Conservation (phyloP, 139 green algal genomes). For the Picocystis salinarum region DNA sequence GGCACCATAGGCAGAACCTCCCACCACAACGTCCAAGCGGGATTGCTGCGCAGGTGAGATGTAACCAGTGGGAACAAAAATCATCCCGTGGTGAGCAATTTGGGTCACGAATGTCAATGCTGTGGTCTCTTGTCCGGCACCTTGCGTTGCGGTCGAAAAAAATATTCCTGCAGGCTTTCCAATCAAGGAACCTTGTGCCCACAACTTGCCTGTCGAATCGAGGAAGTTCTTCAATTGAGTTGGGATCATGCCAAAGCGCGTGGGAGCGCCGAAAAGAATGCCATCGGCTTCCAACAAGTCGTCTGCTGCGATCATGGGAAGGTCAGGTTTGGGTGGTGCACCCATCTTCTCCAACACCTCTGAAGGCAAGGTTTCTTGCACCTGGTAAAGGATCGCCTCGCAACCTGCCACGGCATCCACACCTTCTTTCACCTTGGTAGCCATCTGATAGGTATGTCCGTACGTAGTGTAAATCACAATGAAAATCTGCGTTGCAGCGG, state of each 20-base stretch:
- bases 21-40: too few species aligned
- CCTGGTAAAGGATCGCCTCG: conserved; percentile 39
- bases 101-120: conserved; percentile 41
- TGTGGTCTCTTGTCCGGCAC: conserved; percentile 57
- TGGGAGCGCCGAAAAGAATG: conserved; percentile 61
- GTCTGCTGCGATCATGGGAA: conserved; percentile 31
- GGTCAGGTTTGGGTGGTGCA: conserved; percentile 35
- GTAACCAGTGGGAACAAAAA: conserved; percentile 57
- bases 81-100: conserved; percentile 63
- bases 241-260: conserved; percentile 14
- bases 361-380: conserved; percentile 43
- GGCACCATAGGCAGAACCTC: conserved; percentile 52
- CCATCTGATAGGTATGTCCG: conserved; percentile 39
- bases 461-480: conserved; percentile 47
- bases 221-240: conserved; percentile 41
- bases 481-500: too few species aligned
- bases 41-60: too few species aligned
- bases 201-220: conserved; percentile 45
- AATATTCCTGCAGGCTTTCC: conserved; percentile 46
- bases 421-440: conserved; percentile 28
- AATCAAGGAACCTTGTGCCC: conserved; percentile 24
- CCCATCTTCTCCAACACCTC: conserved; percentile 55
- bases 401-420: conserved; percentile 36
- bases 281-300: conserved; percentile 37
- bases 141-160: conserved; percentile 33